Percentiles rank a stretch among this genome's conserved stretches.
These are phyloP conservation scores for Rhodotorula taiwanensis DNA, from an alignment of 768 basidiomycete genomes.

Conservation along the genomic window DNA sequence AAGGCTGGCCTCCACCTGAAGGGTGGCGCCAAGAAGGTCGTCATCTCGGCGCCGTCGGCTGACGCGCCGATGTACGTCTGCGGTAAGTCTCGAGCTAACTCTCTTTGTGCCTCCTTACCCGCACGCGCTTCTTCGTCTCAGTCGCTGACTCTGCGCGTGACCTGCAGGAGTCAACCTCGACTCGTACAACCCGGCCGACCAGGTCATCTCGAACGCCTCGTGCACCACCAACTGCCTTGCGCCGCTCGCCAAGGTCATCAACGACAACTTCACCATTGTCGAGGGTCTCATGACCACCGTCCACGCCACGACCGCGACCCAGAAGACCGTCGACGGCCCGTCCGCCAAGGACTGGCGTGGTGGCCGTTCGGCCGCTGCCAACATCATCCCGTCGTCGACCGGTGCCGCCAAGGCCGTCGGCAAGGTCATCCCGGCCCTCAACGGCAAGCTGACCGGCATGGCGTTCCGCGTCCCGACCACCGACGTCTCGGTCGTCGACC, in stretches of 20 bases:
- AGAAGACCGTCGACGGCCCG: constrained; percentile 67
- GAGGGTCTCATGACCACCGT: constrained; percentile 99
- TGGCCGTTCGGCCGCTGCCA: constrained; percentile 89
- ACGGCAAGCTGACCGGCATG: constrained; percentile 91
- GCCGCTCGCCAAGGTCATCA: constrained; percentile 94
- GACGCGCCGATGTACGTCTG: constrained; percentile 91
- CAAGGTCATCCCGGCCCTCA: constrained; percentile 74
- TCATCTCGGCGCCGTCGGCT: constrained; percentile 98
- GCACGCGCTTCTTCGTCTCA: not conserved
- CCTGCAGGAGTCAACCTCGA: constrained; percentile 76
- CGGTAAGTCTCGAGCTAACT: too few species aligned
- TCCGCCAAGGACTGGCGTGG: constrained; percentile 96
- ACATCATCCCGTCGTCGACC: constrained; percentile 98
- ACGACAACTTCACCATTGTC: constrained; percentile 93
- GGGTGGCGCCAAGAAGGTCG: constrained; percentile 98
- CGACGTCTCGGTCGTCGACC: constrained; percentile 93
- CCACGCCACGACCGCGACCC: constrained; percentile 41
- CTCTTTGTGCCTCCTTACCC: too few species aligned
- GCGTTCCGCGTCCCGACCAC: constrained; percentile 90
- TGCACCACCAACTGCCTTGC: constrained; percentile 99
- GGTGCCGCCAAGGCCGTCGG: constrained; percentile 76
- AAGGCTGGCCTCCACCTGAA: constrained; percentile 90
- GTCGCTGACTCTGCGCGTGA: constrained; percentile 3
- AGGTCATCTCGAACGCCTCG: constrained; percentile 92
- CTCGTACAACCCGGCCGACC: constrained; percentile 76